phyloP scores from a whole-genome alignment of 768 basidiomycete species.

The Tulasnella sp. region DNA sequence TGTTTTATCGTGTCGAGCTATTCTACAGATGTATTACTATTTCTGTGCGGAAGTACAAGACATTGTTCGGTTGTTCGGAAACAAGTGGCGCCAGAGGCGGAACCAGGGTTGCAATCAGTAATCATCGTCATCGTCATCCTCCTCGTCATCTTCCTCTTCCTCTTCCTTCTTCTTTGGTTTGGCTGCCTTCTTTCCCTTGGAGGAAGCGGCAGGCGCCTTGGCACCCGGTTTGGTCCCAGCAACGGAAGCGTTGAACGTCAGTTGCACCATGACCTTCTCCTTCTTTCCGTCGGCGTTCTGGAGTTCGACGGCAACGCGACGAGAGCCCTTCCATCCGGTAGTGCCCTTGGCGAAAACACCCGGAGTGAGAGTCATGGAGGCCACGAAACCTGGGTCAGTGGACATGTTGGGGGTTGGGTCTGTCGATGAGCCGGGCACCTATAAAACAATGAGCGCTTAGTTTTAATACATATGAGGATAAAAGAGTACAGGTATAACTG shows the following conservation, averaged over 20 bases:
- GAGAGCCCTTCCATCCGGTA: slow-evolving; percentile 78
- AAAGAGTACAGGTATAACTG: not conserved
- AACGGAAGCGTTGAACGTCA: slow-evolving; percentile 74
- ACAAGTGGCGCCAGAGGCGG: not conserved
- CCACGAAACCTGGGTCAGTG: slow-evolving; percentile 55
- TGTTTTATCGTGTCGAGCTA: not conserved
- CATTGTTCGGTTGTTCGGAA: not conserved
- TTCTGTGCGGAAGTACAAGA: not conserved
- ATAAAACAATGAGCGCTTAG: not conserved
- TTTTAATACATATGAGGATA: no score
- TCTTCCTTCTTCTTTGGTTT: slow-evolving; percentile 13
- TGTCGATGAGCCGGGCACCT: not conserved
- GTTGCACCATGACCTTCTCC: slow-evolving; percentile 63
- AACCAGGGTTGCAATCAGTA: not conserved
- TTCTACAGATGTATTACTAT: not conserved
- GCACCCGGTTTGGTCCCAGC: slow-evolving; percentile 55
- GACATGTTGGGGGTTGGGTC: slow-evolving; percentile 30
- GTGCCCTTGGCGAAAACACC: slow-evolving; percentile 63
- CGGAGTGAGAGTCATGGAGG: slow-evolving; percentile 48
- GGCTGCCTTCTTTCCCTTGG: slow-evolving; percentile 10
- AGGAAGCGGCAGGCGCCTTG: slow-evolving; percentile 25
- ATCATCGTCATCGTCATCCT: slow-evolving; percentile 24
- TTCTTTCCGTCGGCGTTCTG: slow-evolving; percentile 44
- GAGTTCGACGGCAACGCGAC: slow-evolving; percentile 58
- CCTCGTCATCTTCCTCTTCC: slow-evolving; percentile 26